phyloP scores from a whole-genome alignment of 2,329 filamentous ascomycete species.

The Zymoseptoria pseudotritici region DNA sequence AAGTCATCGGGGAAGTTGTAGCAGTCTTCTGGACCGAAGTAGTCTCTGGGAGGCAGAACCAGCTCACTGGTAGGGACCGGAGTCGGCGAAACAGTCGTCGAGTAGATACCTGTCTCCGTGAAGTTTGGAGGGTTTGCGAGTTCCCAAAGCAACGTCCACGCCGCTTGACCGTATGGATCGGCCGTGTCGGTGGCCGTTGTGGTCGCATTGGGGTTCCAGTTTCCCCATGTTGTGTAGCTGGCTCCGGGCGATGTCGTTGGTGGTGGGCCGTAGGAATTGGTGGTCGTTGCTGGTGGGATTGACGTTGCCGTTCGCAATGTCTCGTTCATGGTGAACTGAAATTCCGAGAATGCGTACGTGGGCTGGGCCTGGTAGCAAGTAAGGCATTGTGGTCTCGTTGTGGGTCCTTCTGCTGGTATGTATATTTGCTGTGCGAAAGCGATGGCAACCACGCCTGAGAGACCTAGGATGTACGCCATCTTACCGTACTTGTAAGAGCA shows the following conservation, averaged over 20 bases:
- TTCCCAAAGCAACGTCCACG: conserved; percentile 3
- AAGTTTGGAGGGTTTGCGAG: conserved; percentile 6
- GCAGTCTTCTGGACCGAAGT: conserved; percentile 27
- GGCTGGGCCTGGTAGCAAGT: not conserved
- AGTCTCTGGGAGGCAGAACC: conserved; percentile 25
- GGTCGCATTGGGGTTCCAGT: not conserved
- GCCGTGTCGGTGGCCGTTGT: not conserved
- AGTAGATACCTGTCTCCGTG: conserved; percentile 5
- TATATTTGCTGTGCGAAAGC: not conserved
- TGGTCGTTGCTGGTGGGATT: not conserved
- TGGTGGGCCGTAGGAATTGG: not conserved
- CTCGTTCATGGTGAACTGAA: not conserved
- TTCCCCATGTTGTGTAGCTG: not conserved
- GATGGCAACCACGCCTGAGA: not conserved
- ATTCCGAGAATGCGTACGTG: not conserved
- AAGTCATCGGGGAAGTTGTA: conserved; percentile 28
- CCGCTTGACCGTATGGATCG: conserved; percentile 3
- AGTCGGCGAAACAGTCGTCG: conserved; percentile 28
- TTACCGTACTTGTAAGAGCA: too few relatives aligned
- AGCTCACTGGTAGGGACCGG: conserved; percentile 30
- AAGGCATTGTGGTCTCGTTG: not conserved
- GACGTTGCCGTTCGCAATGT: not conserved
- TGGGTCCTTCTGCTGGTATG: not conserved
- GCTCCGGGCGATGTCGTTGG: not conserved
- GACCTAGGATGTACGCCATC: not conserved